Percentiles rank a stretch among this genome's conserved stretches.
phyloP scores from a whole-genome alignment of 2,329 filamentous ascomycete genomes.

The Alternaria infectoria region DNA sequence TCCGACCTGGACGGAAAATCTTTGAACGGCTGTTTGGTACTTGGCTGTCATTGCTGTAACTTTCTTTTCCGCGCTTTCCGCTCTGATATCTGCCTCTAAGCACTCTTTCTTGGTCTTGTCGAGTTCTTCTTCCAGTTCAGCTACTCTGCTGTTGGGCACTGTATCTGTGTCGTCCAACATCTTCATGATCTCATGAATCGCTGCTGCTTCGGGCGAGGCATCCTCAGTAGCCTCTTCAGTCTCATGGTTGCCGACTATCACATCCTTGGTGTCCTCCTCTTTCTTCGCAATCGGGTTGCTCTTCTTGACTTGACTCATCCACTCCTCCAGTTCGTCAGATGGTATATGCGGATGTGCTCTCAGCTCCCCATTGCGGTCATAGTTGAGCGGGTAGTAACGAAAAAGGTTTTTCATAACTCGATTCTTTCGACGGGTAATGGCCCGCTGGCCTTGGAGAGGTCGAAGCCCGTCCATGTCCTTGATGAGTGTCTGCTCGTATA shows the following conservation, averaged over 20 bases:
- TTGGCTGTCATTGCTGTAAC: too few relatives aligned
- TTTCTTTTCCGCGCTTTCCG: neutral
- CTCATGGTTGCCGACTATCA: neutral
- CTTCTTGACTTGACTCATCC: neutral
- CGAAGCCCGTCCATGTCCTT: neutral
- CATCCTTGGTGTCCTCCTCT: neutral
- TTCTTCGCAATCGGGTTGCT: too few relatives aligned
- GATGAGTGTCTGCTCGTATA: neutral
- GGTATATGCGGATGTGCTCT: neutral
- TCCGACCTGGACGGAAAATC: too few relatives aligned
- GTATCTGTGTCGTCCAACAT: neutral
- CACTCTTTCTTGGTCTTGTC: neutral
- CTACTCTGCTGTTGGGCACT: neutral
- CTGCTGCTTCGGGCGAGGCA: neutral
- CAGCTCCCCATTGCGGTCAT: neutral
- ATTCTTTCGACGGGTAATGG: neutral
- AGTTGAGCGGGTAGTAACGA: neutral
- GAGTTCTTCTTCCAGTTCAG: neutral
- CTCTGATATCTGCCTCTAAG: neutral
- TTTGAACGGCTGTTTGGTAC: too few relatives aligned
- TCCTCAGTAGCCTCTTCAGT: neutral
- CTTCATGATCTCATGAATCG: neutral
- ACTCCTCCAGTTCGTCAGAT: neutral
- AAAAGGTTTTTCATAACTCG: neutral
- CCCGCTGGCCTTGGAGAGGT: neutral